Base-by-base conservation (phyloP, 148 eudicot species). In the Camellia sinensis region DNA sequence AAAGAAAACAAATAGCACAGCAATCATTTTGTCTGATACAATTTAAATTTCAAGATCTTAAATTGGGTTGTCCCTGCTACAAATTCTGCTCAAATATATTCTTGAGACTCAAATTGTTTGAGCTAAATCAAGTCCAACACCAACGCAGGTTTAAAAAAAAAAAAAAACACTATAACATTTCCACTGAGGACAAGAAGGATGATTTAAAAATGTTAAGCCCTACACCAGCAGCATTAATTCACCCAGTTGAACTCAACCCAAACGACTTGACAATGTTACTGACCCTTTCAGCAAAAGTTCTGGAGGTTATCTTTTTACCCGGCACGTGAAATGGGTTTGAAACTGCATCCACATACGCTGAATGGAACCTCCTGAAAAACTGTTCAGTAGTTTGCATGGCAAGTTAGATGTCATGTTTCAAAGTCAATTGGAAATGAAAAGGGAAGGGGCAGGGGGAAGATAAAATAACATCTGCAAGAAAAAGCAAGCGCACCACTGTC, bases 301-400 rank as follows among this genome's bases (percentile, higher is more conserved):
- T 91, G 71, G 98, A 97, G 53, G 97, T 97, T 80, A 97, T 97
- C 93, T 97, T 97, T 83, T 97, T 97, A 37, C 99, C 99, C 4
- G 97, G 99, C 72, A 94, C 92, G 67, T 97, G 98, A 84, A 97
- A 97, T 81, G 99, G 99, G 82, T 97, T 97, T 67, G 99, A 94
- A 64, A 97, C 98, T 59, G 99, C 99, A 85, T 97, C 98, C 50
- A 92, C 97, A 79, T 94, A 97, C 52, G 94, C 97, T 59, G 94
- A 87, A 71, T 97, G 99, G 84, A 96, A 96, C 84, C 87, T 93
- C 84, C 98, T 90, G 83, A 92, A 96, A 83, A 96, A 96, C 99
- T 96, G 82, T 40, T 45, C 21, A 68, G 13, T 48, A n/a, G 45
- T 11, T 59, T 41, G 37, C 19, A 68, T n/a, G 7, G 65, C 62